These are phyloP conservation scores for Podospora australis DNA, from an alignment of 495 filamentous ascomycete species.

Conservation along the genomic window DNA sequence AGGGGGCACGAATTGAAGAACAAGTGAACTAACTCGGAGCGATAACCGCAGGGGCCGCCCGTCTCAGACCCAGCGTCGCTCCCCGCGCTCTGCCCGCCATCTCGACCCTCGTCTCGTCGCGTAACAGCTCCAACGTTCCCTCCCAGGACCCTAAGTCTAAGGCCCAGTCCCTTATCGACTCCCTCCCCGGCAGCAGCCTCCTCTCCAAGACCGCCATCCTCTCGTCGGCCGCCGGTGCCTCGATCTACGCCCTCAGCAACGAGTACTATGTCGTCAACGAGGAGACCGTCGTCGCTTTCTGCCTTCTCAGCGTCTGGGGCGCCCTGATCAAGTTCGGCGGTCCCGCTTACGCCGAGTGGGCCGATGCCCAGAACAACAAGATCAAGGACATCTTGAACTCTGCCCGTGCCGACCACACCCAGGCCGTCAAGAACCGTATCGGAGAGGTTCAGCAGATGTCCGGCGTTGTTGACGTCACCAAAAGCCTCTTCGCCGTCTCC, in stretches of 20 bases:
- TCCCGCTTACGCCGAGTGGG: constrained; percentile 88
- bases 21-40: constrained; percentile 6
- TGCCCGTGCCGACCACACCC: constrained; percentile 87
- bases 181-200: constrained; percentile 77
- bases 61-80: constrained; percentile 67
- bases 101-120: constrained; percentile 55
- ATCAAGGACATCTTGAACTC: constrained; percentile 88
- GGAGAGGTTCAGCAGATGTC: constrained; percentile 87
- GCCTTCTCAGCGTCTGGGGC: constrained; percentile 80
- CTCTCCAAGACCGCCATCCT: constrained; percentile 94
- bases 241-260: constrained; percentile 94
- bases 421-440: constrained; percentile 89
- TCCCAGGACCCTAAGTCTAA: constrained; percentile 81
- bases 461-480: constrained; percentile 91
- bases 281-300: constrained; percentile 87
- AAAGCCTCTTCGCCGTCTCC: constrained; percentile 93
- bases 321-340: constrained; percentile 86
- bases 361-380: constrained; percentile 76
- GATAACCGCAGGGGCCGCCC: constrained; percentile 73
- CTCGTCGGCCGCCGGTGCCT: constrained; percentile 82
- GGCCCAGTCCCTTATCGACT: constrained; percentile 89
- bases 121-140: constrained; percentile 70
- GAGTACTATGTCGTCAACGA: constrained; percentile 99
- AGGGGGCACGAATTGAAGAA: constrained; percentile 18
- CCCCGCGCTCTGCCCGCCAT: constrained; percentile 66